These are phyloP conservation scores for Penicillium goetzii DNA, from an alignment of 495 filamentous ascomycete genomes.

Conservation along the genomic window DNA sequence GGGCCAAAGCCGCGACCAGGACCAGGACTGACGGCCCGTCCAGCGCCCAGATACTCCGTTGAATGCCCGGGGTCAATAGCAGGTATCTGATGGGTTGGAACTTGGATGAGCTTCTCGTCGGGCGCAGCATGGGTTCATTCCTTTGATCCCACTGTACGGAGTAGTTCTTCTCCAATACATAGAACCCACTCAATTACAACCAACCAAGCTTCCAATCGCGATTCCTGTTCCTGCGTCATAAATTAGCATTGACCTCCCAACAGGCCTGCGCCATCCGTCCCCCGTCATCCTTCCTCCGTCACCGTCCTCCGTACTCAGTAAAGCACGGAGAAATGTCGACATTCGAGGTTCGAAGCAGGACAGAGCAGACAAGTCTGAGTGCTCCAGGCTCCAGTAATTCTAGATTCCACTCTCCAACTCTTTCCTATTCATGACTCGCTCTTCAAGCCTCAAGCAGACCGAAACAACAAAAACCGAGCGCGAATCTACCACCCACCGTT, in stretches of 20 bases:
- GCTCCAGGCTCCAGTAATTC: not conserved
- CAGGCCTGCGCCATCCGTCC: not conserved
- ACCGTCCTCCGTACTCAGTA: not conserved
- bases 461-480: too few relatives aligned
- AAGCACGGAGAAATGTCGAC: not conserved
- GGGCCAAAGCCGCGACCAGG: not conserved
- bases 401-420: too few relatives aligned
- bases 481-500: too few relatives aligned
- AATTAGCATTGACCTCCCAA: conserved; percentile 1
- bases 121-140: not conserved
- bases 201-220: not conserved
- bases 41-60: too few relatives aligned
- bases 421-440: too few relatives aligned
- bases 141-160: not conserved
- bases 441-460: too few relatives aligned
- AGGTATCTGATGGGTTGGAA: not conserved
- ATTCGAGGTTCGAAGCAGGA: not conserved
- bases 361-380: not conserved
- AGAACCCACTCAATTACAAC: not conserved
- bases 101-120: not conserved
- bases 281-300: not conserved
- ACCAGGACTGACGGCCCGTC: not conserved
- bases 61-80: not conserved
- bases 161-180: not conserved
- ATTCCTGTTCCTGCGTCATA: not conserved